Conservation (phyloP, 1,284 basidiomycete species). For the Cystobasidiaceae sp. region DNA sequence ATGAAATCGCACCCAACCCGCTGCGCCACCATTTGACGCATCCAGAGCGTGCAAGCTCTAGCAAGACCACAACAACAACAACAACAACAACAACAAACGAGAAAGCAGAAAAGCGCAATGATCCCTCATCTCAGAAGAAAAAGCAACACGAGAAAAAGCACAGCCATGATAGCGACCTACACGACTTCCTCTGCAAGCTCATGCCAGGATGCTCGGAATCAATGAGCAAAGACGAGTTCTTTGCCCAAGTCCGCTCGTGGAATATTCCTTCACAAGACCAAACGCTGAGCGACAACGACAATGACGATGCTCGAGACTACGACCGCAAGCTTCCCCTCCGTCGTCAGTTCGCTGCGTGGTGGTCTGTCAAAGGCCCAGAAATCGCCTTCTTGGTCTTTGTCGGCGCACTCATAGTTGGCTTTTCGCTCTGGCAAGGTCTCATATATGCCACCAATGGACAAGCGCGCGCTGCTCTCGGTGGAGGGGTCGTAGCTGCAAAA, state of each 20-base stretch:
- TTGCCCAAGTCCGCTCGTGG: neutral
- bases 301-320: conserved; percentile 17
- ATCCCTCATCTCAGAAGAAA: too few species aligned
- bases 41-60: neutral
- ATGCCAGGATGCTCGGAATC: conserved; percentile 12
- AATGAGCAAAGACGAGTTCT: conserved; percentile 18
- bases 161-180: conserved; percentile 10
- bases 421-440: conserved; percentile 20
- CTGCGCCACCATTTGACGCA: conserved; percentile 3
- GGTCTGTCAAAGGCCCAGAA: conserved; percentile 25
- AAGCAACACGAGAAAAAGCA: neutral
- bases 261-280: conserved; percentile 19
- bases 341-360: conserved; percentile 7
- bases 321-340: neutral
- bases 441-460: conserved; percentile 7
- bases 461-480: conserved; percentile 7
- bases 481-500: conserved; percentile 18
- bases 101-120: neutral
- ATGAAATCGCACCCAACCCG: conserved; percentile 13
- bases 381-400: conserved; percentile 20
- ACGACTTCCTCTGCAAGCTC: conserved; percentile 2
- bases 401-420: conserved; percentile 6
- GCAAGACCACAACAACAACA: neutral
- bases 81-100: too few species aligned
- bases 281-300: neutral